These are phyloP conservation scores for Rasamsonia emersonii DNA, from an alignment of 2,329 filamentous ascomycete species.

Conservation along the genomic window DNA sequence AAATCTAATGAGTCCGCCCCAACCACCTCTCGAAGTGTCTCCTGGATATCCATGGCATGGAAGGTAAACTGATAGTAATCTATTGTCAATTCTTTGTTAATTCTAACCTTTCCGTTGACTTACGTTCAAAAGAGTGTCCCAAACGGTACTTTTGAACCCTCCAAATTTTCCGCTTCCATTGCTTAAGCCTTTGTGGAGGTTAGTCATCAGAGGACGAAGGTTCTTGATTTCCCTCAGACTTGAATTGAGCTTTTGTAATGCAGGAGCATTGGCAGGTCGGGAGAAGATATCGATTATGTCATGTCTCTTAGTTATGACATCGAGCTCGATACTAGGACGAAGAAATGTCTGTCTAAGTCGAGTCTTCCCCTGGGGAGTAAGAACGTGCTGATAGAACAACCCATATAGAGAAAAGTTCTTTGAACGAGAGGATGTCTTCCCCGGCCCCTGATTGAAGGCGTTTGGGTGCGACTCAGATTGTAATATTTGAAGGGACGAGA, in stretches of 20 bases:
- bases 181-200: slow-evolving; percentile 70
- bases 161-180: slow-evolving; percentile 40
- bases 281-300: slow-evolving; percentile 59
- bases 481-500: slow-evolving; percentile 76
- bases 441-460: slow-evolving; percentile 64
- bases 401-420: slow-evolving; percentile 80
- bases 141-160: slow-evolving; percentile 58
- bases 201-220: slow-evolving; percentile 58
- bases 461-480: slow-evolving; percentile 77
- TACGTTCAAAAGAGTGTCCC: slow-evolving; percentile 58
- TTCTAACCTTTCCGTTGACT: slow-evolving; percentile 10
- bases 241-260: slow-evolving; percentile 48
- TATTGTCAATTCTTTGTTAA: too few species aligned
- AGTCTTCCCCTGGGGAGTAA: slow-evolving; percentile 68
- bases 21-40: slow-evolving; percentile 50
- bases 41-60: slow-evolving; percentile 60
- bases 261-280: slow-evolving; percentile 55
- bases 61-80: slow-evolving; percentile 60
- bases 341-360: slow-evolving; percentile 73
- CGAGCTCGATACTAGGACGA: slow-evolving; percentile 62
- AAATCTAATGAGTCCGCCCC: slow-evolving; percentile 47
- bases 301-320: slow-evolving; percentile 63
- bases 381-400: slow-evolving; percentile 65
- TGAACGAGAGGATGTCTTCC: slow-evolving; percentile 49
- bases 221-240: slow-evolving; percentile 66